Evolutionary conservation across 2,329 filamentous ascomycete genomes (phyloP), one percentile per base, ranked within the genome.

Genomic region (Fragosphaeria purpurea): DNA sequence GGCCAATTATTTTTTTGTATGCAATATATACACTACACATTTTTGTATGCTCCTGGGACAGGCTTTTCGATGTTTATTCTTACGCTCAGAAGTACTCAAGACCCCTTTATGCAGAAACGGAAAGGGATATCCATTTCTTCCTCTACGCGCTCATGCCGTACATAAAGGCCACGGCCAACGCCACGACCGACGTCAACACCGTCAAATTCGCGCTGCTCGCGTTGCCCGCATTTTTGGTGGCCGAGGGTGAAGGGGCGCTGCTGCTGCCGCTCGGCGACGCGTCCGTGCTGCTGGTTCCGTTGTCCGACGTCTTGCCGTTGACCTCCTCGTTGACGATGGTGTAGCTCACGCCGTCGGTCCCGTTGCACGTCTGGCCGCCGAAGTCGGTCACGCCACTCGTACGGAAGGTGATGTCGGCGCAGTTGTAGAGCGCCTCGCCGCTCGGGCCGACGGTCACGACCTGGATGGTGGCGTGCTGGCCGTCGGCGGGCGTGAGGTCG

Each of bases 371-470:
- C 41, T 68, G 66, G 30, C 63, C 67, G 32, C 67, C 61, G 12
- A 75, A 69, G 7, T 68, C 63, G 13, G 72, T 68, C 5, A 77
- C 71, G 9, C 69, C 67, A 47, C 69, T 67, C 5, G 38, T 41
- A 35, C 73, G 75, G 68, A 90, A 83, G 32, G 77, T 82, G 57
- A 89, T 78, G 59, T 90, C 85, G 61, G 85, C 82, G 65, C 86
- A 90, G 65, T 83, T 85, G 66, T 88, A 89, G 35, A 89, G 67
- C 12, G 83, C 80, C 40, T 72, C 74, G 22, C 72, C 75, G 4
- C 68, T 70, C 30, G 76, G 70, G 33, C 79, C 80, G 44, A 80
- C 70, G 4, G 80, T 83, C 38, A 88, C 74, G 47, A 89, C 79
- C 67, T 88, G 85, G 50, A 89, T 69, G 35, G 79, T 83, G 11